phyloP scores from a whole-genome alignment of 1,284 basidiomycete species.

The Gomphus bonarii region DNA sequence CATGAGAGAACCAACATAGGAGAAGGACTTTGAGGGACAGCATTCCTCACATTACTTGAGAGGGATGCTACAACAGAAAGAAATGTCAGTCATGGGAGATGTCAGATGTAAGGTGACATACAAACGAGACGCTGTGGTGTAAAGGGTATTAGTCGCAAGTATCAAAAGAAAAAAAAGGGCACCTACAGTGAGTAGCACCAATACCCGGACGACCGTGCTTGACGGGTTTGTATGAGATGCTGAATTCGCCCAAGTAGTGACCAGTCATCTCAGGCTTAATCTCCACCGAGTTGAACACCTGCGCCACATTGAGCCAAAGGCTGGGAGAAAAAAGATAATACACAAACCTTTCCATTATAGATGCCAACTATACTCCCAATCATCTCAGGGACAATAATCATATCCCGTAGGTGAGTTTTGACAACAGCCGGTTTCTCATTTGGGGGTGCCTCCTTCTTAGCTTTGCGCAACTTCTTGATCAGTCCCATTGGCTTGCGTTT shows the following conservation, averaged over 20 bases:
- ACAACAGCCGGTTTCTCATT: constrained; percentile 98
- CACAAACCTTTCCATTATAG: constrained; percentile 88
- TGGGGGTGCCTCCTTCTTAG: constrained; percentile 96
- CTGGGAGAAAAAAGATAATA: constrained; percentile 4
- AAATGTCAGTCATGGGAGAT: constrained; percentile 10
- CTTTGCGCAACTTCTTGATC: constrained; percentile 99
- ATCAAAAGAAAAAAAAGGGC: constrained; percentile 10
- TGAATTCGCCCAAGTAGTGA: constrained; percentile 96
- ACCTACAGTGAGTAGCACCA: constrained; percentile 75
- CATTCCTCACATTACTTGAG: constrained; percentile 48
- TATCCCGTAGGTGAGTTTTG: constrained; percentile 98
- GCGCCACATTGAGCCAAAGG: neutral
- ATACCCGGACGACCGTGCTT: constrained; percentile 99
- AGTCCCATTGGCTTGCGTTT: constrained; percentile 98
- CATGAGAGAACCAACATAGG: constrained; percentile 12
- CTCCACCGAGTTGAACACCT: constrained; percentile 95
- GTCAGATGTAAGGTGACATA: constrained; percentile 25
- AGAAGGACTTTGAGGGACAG: constrained; percentile 17
- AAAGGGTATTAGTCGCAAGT: constrained; percentile 11
- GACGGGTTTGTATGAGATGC: constrained; percentile 94
- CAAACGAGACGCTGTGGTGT: constrained; percentile 54
- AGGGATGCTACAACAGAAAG: constrained; percentile 42
- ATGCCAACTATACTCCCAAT: constrained; percentile 94
- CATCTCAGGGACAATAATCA: constrained; percentile 99
- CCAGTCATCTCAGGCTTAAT: constrained; percentile 99